Evolutionary conservation across 2,329 filamentous ascomycete genomes (phyloP).

Genomic region (Zymoseptoria brevis): DNA sequence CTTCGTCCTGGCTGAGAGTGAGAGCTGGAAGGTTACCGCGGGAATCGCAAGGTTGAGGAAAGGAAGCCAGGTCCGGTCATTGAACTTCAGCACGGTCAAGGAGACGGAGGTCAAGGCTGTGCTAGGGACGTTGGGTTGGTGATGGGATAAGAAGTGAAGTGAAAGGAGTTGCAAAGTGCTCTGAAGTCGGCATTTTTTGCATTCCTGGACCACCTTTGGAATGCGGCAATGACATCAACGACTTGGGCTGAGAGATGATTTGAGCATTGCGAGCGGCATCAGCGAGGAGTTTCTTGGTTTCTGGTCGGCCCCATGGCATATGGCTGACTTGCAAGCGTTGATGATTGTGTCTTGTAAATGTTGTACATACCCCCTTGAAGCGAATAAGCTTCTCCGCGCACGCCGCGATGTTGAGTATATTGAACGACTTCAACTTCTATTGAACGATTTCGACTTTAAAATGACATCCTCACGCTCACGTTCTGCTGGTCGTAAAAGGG

Average conservation of each 20-base stretch:
- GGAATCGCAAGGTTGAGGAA: constrained; percentile 50
- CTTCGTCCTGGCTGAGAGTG: constrained; percentile 51
- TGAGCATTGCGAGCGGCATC: neutral
- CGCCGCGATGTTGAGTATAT: neutral
- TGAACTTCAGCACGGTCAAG: constrained; percentile 48
- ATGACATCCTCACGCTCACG: neutral
- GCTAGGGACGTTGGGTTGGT: constrained; percentile 29
- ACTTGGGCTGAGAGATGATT: neutral
- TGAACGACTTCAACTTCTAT: neutral
- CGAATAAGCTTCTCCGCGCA: neutral
- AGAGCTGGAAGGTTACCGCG: constrained; percentile 56
- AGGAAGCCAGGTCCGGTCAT: constrained; percentile 47
- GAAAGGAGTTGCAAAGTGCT: neutral
- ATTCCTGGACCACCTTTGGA: neutral
- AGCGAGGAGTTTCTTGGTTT: neutral
- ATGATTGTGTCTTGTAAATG: neutral
- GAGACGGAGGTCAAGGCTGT: constrained; percentile 35
- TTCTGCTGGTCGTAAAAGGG: no score
- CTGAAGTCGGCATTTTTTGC: neutral
- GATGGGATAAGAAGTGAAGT: constrained; percentile 4
- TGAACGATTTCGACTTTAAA: neutral
- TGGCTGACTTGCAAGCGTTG: neutral
- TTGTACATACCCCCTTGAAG: neutral
- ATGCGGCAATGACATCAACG: neutral
- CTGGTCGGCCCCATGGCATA: neutral